Evolutionary conservation across 176 grass and related monocot species (phyloP).

Genomic region (Rhipidocladum racemiflorum): DNA sequence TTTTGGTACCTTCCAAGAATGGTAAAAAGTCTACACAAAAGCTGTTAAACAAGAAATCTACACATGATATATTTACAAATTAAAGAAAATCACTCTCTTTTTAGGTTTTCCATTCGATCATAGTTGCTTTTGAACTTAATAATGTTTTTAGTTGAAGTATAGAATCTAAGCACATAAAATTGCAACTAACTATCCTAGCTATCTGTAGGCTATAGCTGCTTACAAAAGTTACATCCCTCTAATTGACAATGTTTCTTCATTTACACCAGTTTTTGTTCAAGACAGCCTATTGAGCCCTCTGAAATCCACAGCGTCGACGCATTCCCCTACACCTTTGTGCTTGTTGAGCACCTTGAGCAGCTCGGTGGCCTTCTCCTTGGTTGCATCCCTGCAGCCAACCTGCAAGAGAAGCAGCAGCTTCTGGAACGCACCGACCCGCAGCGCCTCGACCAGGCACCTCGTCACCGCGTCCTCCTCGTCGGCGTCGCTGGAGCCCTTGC

Average conservation of each 20-base stretch:
- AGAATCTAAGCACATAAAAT: background rate
- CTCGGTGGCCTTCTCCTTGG: slow-evolving; percentile 71
- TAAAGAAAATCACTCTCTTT: background rate
- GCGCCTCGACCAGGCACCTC: slow-evolving; percentile 42
- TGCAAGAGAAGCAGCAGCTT: slow-evolving; percentile 79
- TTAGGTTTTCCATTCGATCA: background rate
- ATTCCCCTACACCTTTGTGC: slow-evolving; percentile 47
- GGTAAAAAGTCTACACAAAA: no score
- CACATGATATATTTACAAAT: background rate
- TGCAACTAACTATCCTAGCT: slow-evolving; percentile 17
- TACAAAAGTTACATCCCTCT: background rate
- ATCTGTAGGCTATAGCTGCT: background rate
- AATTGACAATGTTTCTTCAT: slow-evolving; percentile 9
- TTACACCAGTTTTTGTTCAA: slow-evolving; percentile 29
- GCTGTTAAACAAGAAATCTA: background rate
- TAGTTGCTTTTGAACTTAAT: background rate
- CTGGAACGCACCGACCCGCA: slow-evolving; percentile 78
- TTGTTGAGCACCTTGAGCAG: slow-evolving; percentile 80
- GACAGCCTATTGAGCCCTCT: slow-evolving; percentile 65
- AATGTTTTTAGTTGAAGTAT: background rate
- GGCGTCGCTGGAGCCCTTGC: slow-evolving; percentile 17
- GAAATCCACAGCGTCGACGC: slow-evolving; percentile 57
- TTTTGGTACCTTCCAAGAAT: no score
- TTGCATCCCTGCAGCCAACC: slow-evolving; percentile 55
- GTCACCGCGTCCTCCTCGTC: slow-evolving; percentile 29